Evolutionary conservation across 768 basidiomycete genomes (phyloP), one percentile per base, ranked within the genome.

Genomic region (Suillus weaverae): DNA sequence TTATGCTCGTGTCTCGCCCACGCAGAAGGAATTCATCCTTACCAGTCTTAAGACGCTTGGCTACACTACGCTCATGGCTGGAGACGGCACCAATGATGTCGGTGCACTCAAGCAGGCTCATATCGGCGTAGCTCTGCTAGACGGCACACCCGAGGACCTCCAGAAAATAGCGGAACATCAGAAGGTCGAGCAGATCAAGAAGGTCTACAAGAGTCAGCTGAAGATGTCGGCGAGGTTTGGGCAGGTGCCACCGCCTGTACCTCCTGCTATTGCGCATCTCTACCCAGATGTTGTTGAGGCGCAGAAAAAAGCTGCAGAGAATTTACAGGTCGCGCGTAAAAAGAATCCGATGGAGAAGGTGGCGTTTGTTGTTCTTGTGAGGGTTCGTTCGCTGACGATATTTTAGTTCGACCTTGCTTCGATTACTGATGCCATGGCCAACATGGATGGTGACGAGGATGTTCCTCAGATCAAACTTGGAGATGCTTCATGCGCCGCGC

Each of bases 21-120:
- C 86, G 0, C 97, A 99, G 75, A 99, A 99, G 79, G 97, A 99
- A 76, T 86, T 86, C 76, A 99, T 99, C 77, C 84, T 99, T 55
- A 94, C 95, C 0, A 91, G 91, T 8, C 82, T 99, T 61, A 95
- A 95, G 75, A 82, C 83, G 3, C 86, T 97, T 32, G 97, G 97
- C 30, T 99, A 94, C 74, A 85, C 84, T 18, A 99, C 97, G 0
- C 84, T 99, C 60, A 99, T 99, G 97, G 97, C 96, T 6, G 97
- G 97, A 60, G 97, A 99, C 73, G 97, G 97, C 36, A 99, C 97
- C 5, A 99, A 99, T 73, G 97, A 99, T 67, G 97, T 99, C 59
- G 97, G 97, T 30, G 97, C 97, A 3, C 85, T 99, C 61, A 99
- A 99, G 77, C 95, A 97, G 74, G 97, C 97, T 1, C 95, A 99